Conservation (phyloP, 139 green algal genomes). For the Coelastrella sp. region DNA sequence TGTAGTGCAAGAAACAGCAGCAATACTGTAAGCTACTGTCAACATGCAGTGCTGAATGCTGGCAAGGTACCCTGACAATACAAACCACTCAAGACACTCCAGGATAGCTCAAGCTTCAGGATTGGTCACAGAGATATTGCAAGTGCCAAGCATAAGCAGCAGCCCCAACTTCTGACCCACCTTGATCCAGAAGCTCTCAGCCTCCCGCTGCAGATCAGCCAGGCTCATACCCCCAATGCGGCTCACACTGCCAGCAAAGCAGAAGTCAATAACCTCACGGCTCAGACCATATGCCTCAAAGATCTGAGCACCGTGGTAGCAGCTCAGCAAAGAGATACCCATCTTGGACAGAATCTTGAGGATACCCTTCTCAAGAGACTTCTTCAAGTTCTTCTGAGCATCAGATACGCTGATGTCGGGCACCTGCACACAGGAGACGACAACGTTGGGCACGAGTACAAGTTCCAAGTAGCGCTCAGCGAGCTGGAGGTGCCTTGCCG, state of each 20-base stretch:
- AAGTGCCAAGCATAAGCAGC: background rate
- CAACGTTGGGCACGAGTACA: too few species aligned
- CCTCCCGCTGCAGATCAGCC: constrained; percentile 93
- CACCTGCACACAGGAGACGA: constrained; percentile 55
- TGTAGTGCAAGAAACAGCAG: too few species aligned
- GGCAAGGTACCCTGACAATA: too few species aligned
- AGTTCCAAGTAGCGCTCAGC: too few species aligned
- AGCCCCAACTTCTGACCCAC: background rate
- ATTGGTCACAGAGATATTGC: background rate
- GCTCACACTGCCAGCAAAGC: constrained; percentile 88
- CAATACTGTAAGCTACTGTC: too few species aligned
- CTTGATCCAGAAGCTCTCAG: constrained; percentile 75
- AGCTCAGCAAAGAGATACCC: constrained; percentile 98
- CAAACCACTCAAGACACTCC: too few species aligned
- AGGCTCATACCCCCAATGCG: constrained; percentile 97
- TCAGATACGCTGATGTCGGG: constrained; percentile 83
- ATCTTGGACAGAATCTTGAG: constrained; percentile 99
- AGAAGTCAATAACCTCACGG: constrained; percentile 50
- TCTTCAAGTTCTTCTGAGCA: constrained; percentile 95
- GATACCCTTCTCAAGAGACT: constrained; percentile 95
- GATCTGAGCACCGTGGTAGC: constrained; percentile 95
- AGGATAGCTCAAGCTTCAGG: too few species aligned
- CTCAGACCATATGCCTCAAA: constrained; percentile 99
- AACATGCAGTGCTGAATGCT: too few species aligned
- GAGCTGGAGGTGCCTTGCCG: too few species aligned